Base-by-base conservation (phyloP, 2,329 filamentous ascomycete species). In the Cryphonectria naterciae region DNA sequence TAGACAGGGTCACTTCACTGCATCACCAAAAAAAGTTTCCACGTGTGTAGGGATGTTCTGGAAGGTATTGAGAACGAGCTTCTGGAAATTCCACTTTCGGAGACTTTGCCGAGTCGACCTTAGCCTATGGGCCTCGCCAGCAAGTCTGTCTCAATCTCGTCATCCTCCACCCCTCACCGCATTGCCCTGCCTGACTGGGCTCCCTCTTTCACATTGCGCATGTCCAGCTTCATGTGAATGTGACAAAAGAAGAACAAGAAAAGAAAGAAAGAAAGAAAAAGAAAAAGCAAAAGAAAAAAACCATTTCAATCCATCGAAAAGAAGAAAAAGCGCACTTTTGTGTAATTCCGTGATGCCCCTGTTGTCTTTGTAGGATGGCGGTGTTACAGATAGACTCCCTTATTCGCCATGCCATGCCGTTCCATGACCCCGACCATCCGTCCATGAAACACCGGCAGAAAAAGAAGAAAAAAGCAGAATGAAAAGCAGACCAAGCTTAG, bases 391-490 rank as follows among this genome's bases (percentile, higher is more conserved):
- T 60, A 65, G 61, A 65, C 46, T 68, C 35, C 67, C 69, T 17
- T n/a, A 63, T 60, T 68, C 49, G 65, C 65, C 64, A 62, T 63
- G 35, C 69, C 63, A 74, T 72, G 49, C 62, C 63, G 54, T 49
- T 65, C 43, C n/a, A 35, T 32, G 49, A 22, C 41, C 46, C 46
- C 74, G 56, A 73, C 46, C 62, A 70, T 73, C 73, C 73, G 73
- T 58, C 54, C 52, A 72, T 69, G 70, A 68, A 72, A 69, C 68
- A 74, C 62, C 56, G 73, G 72, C 74, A 65, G 65, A 66, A 52
- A 72, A 72, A 72, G 32, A 8, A 61, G 1, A 32, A 39, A 37
- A 61, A 37, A n/a, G 32, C 17, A 62, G 35, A 62, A 41, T 28
- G 2, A 62, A 58, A 70, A 70, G 41, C 63, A 68, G 68, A 61